Conservation (phyloP, 352 stramenopile species). For the Pythium angustatum region DNA sequence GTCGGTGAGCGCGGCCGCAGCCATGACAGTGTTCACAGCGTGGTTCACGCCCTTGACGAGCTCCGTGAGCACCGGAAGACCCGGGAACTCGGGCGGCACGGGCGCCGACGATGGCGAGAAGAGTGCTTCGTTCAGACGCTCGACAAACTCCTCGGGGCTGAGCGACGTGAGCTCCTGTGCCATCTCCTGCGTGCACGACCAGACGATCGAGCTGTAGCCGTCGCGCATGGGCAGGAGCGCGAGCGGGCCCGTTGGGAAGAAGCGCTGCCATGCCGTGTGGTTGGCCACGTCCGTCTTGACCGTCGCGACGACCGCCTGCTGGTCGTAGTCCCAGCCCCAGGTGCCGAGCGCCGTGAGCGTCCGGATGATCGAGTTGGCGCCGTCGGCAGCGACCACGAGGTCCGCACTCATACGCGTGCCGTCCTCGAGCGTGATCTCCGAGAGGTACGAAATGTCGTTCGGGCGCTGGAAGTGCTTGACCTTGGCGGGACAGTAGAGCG, state of each 20-base stretch:
- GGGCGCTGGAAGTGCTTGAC: slow-evolving; percentile 81
- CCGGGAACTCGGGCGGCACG: slow-evolving; percentile 68
- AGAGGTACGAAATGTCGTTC: slow-evolving; percentile 45
- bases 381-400: slow-evolving; percentile 88
- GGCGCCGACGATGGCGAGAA: slow-evolving; percentile 45
- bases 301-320: slow-evolving; percentile 90
- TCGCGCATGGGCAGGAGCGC: slow-evolving; percentile 90
- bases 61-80: slow-evolving; percentile 76
- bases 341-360: slow-evolving; percentile 83
- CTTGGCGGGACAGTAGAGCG: slow-evolving; percentile 77
- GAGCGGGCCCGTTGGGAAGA: slow-evolving; percentile 88
- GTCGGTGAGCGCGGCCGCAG: slow-evolving; percentile 67
- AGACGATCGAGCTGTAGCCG: slow-evolving; percentile 90
- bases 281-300: slow-evolving; percentile 84
- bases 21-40: slow-evolving; percentile 76
- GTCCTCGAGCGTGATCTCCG: slow-evolving; percentile 67
- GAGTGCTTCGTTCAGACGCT: slow-evolving; percentile 78
- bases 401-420: slow-evolving; percentile 69
- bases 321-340: slow-evolving; percentile 93
- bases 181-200: slow-evolving; percentile 84
- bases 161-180: slow-evolving; percentile 80
- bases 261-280: slow-evolving; percentile 90
- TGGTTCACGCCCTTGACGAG: slow-evolving; percentile 76
- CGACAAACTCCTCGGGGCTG: slow-evolving; percentile 73
- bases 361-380: slow-evolving; percentile 87